These are phyloP conservation scores for Daldinia concentrica DNA, from an alignment of 495 filamentous ascomycete species.

Conservation along the genomic window DNA sequence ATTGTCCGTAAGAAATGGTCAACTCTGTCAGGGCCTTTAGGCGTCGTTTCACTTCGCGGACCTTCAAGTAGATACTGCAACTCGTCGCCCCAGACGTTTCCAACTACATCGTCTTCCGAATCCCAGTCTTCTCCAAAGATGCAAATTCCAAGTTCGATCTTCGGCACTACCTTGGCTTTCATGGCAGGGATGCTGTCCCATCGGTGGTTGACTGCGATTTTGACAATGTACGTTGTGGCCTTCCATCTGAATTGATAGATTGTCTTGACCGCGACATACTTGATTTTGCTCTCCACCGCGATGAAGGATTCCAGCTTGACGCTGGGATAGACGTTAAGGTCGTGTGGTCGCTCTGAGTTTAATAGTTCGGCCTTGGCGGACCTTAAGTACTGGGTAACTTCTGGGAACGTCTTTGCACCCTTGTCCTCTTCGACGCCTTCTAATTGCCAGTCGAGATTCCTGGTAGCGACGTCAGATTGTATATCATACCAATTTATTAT, in stretches of 20 bases:
- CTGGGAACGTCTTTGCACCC: constrained; percentile 34
- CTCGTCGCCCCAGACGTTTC: constrained; percentile 52
- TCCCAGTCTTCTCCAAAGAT: constrained; percentile 65
- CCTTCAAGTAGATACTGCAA: constrained; percentile 60
- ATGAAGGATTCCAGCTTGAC: constrained; percentile 1
- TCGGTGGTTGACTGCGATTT: constrained; percentile 65
- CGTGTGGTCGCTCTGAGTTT: constrained; percentile 21
- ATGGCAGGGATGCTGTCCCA: constrained; percentile 50
- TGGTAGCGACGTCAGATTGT: constrained; percentile 31
- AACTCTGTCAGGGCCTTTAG: constrained; percentile 32
- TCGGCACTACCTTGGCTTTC: constrained; percentile 20
- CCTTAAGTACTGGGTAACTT: constrained; percentile 28
- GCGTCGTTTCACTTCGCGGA: constrained; percentile 1
- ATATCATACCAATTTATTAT: background rate
- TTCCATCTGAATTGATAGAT: constrained; percentile 59
- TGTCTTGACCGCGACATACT: constrained; percentile 59
- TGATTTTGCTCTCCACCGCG: constrained; percentile 29
- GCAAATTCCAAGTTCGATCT: constrained; percentile 55
- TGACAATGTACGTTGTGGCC: constrained; percentile 60
- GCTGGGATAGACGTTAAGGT: constrained; percentile 38
- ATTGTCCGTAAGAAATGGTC: constrained; percentile 44
- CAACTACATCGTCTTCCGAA: constrained; percentile 36
- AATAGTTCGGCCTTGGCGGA: constrained; percentile 16
- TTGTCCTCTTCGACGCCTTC: constrained; percentile 48
- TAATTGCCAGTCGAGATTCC: constrained; percentile 54